Conservation (phyloP, 169 alveolate species). For the Eimeria acervulina region DNA sequence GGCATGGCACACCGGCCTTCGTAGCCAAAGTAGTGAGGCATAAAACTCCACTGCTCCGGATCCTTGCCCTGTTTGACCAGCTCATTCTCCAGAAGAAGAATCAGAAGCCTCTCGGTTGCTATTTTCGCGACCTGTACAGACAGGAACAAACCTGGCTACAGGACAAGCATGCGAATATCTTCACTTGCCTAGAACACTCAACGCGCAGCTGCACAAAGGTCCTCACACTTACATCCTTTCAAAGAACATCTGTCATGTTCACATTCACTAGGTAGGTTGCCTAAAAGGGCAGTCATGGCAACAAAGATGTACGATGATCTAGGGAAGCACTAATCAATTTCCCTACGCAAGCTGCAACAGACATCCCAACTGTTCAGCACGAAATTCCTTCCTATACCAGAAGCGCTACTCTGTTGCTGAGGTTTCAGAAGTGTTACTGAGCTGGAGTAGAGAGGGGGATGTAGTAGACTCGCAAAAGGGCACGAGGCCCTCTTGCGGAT, state of each 20-base stretch:
- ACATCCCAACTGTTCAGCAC: neutral
- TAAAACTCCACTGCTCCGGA: constrained; percentile 84
- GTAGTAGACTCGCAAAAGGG: neutral
- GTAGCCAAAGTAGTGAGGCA: constrained; percentile 98
- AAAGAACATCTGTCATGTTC: neutral
- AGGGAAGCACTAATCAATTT: neutral
- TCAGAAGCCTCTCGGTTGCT: constrained; percentile 98
- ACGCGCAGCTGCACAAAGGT: neutral
- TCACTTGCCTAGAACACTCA: neutral
- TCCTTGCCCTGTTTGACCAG: constrained; percentile 82
- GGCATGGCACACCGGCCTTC: constrained; percentile 92
- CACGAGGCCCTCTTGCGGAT: neutral
- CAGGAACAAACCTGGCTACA: neutral
- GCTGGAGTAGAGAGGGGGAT: neutral
- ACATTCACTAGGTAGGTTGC: neutral
- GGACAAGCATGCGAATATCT: neutral
- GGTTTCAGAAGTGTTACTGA: neutral
- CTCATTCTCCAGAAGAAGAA: constrained; percentile 92
- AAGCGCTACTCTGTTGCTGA: neutral
- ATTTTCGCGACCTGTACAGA: constrained; percentile 96
- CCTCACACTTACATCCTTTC: neutral
- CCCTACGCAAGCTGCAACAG: neutral
- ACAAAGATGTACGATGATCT: too few species aligned
- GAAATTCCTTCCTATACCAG: neutral
- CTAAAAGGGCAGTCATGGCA: neutral